Conservation (phyloP, 1,284 basidiomycete genomes). For the Sporisorium scitamineum region DNA sequence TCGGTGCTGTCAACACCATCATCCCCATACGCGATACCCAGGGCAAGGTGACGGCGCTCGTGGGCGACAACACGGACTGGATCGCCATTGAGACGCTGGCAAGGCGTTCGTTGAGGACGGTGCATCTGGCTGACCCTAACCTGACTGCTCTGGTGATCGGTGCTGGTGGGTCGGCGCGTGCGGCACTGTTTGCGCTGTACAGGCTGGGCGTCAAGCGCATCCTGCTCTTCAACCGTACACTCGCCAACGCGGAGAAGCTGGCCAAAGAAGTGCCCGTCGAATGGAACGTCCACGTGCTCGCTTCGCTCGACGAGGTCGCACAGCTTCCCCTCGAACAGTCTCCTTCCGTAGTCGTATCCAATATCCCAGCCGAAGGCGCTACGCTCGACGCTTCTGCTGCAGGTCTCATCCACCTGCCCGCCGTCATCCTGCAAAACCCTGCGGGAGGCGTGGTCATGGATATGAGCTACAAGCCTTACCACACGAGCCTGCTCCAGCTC, state of each 20-base stretch:
- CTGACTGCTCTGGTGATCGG: slow-evolving; percentile 65
- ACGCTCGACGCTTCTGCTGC: slow-evolving; percentile 33
- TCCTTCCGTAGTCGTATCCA: slow-evolving; percentile 59
- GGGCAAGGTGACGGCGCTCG: slow-evolving; percentile 28
- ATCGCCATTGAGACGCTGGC: slow-evolving; percentile 59
- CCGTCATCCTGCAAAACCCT: slow-evolving; percentile 42
- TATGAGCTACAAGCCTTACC: slow-evolving; percentile 67
- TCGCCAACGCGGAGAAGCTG: slow-evolving; percentile 57
- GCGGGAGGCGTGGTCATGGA: slow-evolving; percentile 66
- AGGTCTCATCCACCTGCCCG: slow-evolving; percentile 52
- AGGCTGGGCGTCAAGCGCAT: slow-evolving; percentile 59
- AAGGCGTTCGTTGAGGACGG: slow-evolving; percentile 34
- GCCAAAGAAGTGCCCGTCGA: slow-evolving; percentile 53
- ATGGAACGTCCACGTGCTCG: slow-evolving; percentile 61
- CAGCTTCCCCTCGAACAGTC: slow-evolving; percentile 11
- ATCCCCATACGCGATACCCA: slow-evolving; percentile 48
- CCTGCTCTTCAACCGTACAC: slow-evolving; percentile 67
- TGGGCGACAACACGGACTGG: slow-evolving; percentile 69
- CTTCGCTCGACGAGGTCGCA: slow-evolving; percentile 36
- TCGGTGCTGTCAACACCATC: slow-evolving; percentile 68
- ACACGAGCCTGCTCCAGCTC: slow-evolving; percentile 61
- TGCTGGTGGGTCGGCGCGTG: slow-evolving; percentile 67
- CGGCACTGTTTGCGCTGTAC: slow-evolving; percentile 66
- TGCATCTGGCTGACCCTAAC: slow-evolving; percentile 33
- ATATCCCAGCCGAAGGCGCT: slow-evolving; percentile 64